A percentile compares a stretch with the other conserved stretches of the same genome.
These are phyloP conservation scores for Austropuccinia psidii DNA, from an alignment of 1,284 basidiomycete species.

Conservation along the genomic window DNA sequence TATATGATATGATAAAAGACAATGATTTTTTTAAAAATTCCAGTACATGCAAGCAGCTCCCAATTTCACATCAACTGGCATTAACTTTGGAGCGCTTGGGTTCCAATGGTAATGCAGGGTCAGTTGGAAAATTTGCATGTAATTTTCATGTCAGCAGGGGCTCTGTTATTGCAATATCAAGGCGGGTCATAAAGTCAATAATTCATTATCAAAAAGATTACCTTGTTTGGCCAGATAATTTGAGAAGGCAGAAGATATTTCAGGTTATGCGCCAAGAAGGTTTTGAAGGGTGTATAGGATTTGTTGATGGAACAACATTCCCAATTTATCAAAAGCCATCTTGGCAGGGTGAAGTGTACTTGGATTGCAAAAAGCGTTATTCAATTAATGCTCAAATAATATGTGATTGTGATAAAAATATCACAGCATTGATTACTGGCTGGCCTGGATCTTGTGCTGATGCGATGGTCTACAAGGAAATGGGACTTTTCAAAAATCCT, in stretches of 20 bases:
- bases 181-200: background rate
- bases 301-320: no score
- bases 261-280: background rate
- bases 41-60: no score
- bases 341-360: background rate
- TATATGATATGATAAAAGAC: no score
- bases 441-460: background rate
- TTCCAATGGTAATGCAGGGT: background rate
- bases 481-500: background rate
- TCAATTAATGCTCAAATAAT: background rate
- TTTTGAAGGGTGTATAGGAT: background rate
- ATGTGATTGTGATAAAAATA: background rate
- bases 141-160: background rate
- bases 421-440: background rate
- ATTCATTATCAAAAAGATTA: background rate
- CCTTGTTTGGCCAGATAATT: background rate
- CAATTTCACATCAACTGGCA: no score
- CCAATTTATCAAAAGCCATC: background rate
- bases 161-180: background rate
- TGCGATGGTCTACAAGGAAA: no score
- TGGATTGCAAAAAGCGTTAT: background rate
- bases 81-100: background rate
- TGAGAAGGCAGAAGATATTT: background rate
- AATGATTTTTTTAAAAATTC: no score
- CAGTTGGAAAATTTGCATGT: background rate